Base-by-base conservation (phyloP, 148 eudicot species). In the Silene latifolia region DNA sequence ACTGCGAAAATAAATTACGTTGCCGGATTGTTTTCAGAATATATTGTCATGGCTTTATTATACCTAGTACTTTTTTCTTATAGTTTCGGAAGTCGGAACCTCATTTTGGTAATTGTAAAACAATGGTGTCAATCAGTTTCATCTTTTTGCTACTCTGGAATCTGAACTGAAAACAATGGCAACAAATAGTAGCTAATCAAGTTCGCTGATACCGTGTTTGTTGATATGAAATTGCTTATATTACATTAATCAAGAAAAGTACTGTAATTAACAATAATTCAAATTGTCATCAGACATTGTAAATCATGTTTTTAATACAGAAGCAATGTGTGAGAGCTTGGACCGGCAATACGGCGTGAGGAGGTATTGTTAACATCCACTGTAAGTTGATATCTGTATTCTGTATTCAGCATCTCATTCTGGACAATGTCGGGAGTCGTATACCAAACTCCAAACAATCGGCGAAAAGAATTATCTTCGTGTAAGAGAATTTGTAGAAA, bases 241-340 rank as follows among this genome's bases (percentile, higher is more conserved):
- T 10, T 14, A 10, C 54, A 18, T 27, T 39, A 66, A 15, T 0
- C 13, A 48, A 3, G 73, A n/a, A n/a, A n/a, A n/a, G n/a, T n/a
- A n/a, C n/a, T n/a, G n/a, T 48, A 48, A 24, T 35, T 48, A 51
- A 70, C 21, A 70, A 75, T 44, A 75, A 5, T 13, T 66, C 4
- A 20, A 27, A 21, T 57, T 57, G 9, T 64, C 42, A 59, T 68
- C 58, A 39, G 10, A 8, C 7, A 27, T 39, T 23, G 57, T 76
- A 69, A 17, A 54, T 4, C 15, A 6, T 19, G 15, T 63, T 51
- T 47, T 25, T 24, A 25, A 74, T 17, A 51, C 61, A 23, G 39
- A 21, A 19, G 51, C 12, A 67, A 13, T 39, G 57, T 27, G 63
- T 51, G 42, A 69, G 60, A 77, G 67, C 15, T 51, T 51, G 4